Percentiles rank a stretch among this genome's conserved stretches.
Conservation (phyloP, 495 filamentous ascomycete genomes). For the Talaromyces adpressus region DNA sequence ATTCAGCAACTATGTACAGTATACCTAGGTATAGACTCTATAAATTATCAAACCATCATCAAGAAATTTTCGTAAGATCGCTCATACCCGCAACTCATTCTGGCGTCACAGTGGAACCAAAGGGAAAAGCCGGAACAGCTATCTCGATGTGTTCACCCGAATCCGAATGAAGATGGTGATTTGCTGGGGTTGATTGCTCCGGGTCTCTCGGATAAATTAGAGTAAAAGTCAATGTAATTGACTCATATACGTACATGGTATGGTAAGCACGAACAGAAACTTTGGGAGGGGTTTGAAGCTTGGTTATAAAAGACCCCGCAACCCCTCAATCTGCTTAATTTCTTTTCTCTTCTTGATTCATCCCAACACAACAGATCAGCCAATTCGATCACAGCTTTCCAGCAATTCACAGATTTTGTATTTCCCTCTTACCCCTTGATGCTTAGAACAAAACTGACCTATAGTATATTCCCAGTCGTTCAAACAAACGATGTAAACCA, state of each 20-base stretch:
- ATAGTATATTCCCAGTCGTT: not conserved
- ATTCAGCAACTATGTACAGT: not conserved
- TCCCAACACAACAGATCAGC: not conserved
- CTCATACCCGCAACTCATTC: too few species aligned
- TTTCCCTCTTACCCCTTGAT: not conserved
- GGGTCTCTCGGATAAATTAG: not conserved
- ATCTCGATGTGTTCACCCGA: not conserved
- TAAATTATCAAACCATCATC: not conserved
- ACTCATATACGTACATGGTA: not conserved
- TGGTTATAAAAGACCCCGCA: constrained; percentile 4
- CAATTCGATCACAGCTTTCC: not conserved
- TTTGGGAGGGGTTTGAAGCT: not conserved
- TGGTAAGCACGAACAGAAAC: not conserved
- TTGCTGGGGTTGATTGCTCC: not conserved
- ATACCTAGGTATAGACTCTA: not conserved
- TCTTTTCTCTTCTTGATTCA: not conserved
- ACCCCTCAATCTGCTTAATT: not conserved
- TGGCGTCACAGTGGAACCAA: not conserved
- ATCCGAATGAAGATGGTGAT: not conserved
- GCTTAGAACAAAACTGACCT: constrained; percentile 1
- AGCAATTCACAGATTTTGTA: constrained; percentile 5
- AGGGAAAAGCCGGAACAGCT: not conserved
- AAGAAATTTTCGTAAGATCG: too few species aligned
- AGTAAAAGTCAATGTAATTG: not conserved
- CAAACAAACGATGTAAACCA: constrained; percentile 7